Percentiles rank a stretch among this genome's conserved stretches.
These are phyloP conservation scores for Pelargonium cotyledonis DNA, from an alignment of 441 rosid species.

Conservation along the genomic window DNA sequence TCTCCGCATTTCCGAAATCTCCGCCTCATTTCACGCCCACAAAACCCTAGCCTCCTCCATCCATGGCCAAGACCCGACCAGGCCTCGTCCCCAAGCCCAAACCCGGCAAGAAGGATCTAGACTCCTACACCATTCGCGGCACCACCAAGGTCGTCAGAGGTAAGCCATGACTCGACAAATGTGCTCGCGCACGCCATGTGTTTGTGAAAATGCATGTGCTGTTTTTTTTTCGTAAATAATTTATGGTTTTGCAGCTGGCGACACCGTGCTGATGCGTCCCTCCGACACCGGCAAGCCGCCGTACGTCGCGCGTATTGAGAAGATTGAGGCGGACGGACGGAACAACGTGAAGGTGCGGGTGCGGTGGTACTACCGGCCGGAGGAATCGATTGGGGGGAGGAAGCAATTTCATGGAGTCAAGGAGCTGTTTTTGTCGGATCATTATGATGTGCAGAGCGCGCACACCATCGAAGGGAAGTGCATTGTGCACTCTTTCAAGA, in stretches of 20 bases:
- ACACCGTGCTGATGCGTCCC: conserved; percentile 90
- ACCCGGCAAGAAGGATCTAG: conserved; percentile 40
- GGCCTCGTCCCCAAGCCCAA: conserved; percentile 55
- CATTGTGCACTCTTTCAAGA: conserved; percentile 75
- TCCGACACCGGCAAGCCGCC: conserved; percentile 71
- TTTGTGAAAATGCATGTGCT: too few species aligned
- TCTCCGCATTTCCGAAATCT: too few species aligned
- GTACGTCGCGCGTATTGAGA: conserved; percentile 83
- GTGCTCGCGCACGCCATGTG: too few species aligned
- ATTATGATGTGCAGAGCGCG: conserved; percentile 75
- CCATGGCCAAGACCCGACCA: conserved; percentile 60
- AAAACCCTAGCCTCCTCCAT: background rate
- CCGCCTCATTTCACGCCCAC: too few species aligned
- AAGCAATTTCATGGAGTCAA: conserved; percentile 91
- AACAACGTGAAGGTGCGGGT: conserved; percentile 70
- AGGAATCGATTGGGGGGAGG: conserved; percentile 93
- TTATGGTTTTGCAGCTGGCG: conserved; percentile 44
- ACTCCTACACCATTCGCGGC: conserved; percentile 52
- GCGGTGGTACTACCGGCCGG: conserved; percentile 96
- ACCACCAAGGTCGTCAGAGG: conserved; percentile 55
- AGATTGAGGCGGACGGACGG: conserved; percentile 76
- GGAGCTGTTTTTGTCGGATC: conserved; percentile 88
- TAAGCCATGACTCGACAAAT: conserved; percentile 11
- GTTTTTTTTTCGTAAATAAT: too few species aligned
- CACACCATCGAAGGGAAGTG: conserved; percentile 93